Evolutionary conservation across 2,329 filamentous ascomycete genomes (phyloP).

Genomic region (Erysiphe pulchra): DNA sequence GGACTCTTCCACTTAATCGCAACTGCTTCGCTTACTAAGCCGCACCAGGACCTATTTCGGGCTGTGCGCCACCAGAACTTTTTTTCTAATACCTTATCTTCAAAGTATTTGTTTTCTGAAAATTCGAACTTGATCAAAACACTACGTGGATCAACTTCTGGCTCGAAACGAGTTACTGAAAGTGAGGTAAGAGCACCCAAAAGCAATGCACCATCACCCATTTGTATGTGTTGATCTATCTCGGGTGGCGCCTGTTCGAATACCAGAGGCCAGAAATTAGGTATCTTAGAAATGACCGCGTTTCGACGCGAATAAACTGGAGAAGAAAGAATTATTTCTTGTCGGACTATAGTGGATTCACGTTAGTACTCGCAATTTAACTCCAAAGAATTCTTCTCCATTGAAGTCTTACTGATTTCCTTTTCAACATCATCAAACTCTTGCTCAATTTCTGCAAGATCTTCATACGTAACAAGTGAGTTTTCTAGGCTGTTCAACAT

Average conservation of each 20-base stretch:
- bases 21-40: conserved; percentile 71
- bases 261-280: conserved; percentile 86
- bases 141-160: conserved; percentile 42
- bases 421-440: conserved; percentile 67
- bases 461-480: conserved; percentile 37
- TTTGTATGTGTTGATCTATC: conserved; percentile 70
- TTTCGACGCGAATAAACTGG: conserved; percentile 56
- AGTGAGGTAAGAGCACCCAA: conserved; percentile 40
- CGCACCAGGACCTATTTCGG: conserved; percentile 36
- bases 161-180: conserved; percentile 57
- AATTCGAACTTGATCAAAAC: conserved; percentile 59
- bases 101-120: conserved; percentile 56
- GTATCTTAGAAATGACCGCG: conserved; percentile 43
- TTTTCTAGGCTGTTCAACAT: conserved; percentile 16
- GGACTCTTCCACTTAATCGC: conserved; percentile 60
- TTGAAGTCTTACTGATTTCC: conserved; percentile 37
- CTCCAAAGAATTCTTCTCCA: not conserved
- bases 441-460: conserved; percentile 54
- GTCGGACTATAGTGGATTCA: conserved; percentile 29
- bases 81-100: conserved; percentile 59
- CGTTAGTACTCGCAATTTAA: not conserved
- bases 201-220: conserved; percentile 50
- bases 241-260: conserved; percentile 68
- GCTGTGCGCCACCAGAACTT: conserved; percentile 65
- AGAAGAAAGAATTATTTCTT: conserved; percentile 40